A percentile compares a stretch with the other conserved stretches of the same genome.
Conservation (phyloP, 2,329 filamentous ascomycete species). For the Sporothrix variecibatus region DNA sequence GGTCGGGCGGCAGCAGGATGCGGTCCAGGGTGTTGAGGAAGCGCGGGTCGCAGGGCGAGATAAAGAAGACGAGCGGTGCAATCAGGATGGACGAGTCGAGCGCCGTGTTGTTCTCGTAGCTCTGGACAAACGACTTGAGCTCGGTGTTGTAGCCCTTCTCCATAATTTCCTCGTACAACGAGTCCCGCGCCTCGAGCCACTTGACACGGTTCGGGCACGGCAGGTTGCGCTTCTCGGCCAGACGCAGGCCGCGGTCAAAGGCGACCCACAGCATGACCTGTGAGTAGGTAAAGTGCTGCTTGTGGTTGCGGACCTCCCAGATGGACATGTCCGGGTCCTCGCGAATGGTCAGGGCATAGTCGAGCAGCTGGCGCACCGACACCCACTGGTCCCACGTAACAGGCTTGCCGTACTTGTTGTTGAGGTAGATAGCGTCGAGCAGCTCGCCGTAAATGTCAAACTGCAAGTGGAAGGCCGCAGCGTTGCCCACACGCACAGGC, state of each 20-base stretch:
- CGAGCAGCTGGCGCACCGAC: conserved; percentile 66
- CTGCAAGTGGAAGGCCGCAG: conserved; percentile 73
- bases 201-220: conserved; percentile 69
- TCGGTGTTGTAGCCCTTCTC: conserved; percentile 72
- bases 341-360: conserved; percentile 68
- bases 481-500: conserved; percentile 76
- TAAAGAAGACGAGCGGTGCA: conserved; percentile 77
- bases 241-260: conserved; percentile 71
- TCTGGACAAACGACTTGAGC: conserved; percentile 71
- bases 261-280: conserved; percentile 84
- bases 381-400: conserved; percentile 77
- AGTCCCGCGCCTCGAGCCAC: conserved; percentile 68
- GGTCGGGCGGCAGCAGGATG: conserved; percentile 71
- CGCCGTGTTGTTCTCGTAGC: conserved; percentile 69
- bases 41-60: conserved; percentile 73
- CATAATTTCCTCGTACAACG: conserved; percentile 75
- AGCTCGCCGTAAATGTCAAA: conserved; percentile 80
- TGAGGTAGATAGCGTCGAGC: conserved; percentile 75
- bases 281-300: conserved; percentile 79
- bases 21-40: conserved; percentile 72
- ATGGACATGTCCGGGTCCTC: conserved; percentile 75
- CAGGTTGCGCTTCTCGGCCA: conserved; percentile 73
- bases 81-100: conserved; percentile 76
- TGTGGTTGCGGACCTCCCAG: conserved; percentile 76
- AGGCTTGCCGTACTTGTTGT: conserved; percentile 78